These are phyloP conservation scores for Tetrapisispora fleetii DNA, from an alignment of 805 yeast genomes.

Conservation along the genomic window DNA sequence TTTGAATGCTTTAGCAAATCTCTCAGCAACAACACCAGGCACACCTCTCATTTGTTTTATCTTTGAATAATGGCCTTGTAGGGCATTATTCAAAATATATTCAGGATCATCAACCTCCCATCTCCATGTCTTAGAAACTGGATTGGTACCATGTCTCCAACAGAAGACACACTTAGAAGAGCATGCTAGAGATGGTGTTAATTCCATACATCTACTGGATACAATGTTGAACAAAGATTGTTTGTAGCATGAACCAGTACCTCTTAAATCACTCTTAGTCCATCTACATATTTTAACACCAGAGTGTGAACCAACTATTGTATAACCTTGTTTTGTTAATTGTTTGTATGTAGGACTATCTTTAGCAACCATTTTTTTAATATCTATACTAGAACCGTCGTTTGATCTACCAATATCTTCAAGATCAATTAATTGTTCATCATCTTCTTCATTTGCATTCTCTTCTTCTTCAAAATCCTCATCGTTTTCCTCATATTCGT, in stretches of 20 bases:
- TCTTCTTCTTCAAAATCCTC: constrained; percentile 39
- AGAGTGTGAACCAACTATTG: constrained; percentile 87
- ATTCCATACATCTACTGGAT: constrained; percentile 90
- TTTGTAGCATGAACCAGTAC: constrained; percentile 90
- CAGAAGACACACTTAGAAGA: constrained; percentile 94
- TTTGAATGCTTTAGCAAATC: constrained; percentile 84
- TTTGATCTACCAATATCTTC: constrained; percentile 69
- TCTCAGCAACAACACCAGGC: constrained; percentile 83
- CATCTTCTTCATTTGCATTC: constrained; percentile 20
- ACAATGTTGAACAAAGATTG: constrained; percentile 85
- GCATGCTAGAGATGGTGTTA: constrained; percentile 89
- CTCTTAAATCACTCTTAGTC: constrained; percentile 91
- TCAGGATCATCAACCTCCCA: constrained; percentile 94
- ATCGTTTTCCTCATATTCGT: constrained; percentile 49
- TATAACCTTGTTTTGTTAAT: constrained; percentile 86
- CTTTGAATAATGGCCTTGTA: constrained; percentile 81
- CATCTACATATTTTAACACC: constrained; percentile 94
- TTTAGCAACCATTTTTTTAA: constrained; percentile 81
- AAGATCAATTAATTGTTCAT: constrained; percentile 56
- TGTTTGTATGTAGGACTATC: constrained; percentile 83
- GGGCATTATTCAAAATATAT: constrained; percentile 71
- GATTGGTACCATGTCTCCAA: constrained; percentile 97
- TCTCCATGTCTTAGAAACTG: constrained; percentile 92
- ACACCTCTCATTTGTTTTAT: constrained; percentile 93
- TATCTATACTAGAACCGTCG: constrained; percentile 22